Percentiles rank a stretch among this genome's conserved stretches.
Conservation (phyloP, 2,329 filamentous ascomycete species). For the Eutypella sp. region DNA sequence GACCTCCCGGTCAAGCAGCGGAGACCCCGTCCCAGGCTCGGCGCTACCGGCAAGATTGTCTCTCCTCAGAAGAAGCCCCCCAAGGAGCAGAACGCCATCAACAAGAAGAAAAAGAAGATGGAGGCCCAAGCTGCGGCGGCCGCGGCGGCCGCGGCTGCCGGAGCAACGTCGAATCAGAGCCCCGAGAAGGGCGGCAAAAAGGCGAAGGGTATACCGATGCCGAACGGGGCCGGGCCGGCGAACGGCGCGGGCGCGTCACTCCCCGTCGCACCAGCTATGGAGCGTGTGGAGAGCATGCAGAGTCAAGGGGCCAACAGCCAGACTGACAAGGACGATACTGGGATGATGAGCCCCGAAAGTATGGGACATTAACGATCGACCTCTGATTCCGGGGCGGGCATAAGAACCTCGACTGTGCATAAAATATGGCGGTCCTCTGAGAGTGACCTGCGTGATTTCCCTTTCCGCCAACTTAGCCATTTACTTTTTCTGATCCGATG, state of each 20-base stretch:
- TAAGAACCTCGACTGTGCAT: too few species aligned
- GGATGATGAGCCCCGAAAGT: constrained; percentile 84
- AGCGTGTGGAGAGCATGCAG: constrained; percentile 52
- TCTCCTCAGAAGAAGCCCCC: constrained; percentile 78
- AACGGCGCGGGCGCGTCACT: constrained; percentile 36
- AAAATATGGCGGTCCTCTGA: not conserved
- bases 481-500: not conserved
- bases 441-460: not conserved
- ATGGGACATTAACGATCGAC: constrained; percentile 44
- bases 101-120: constrained; percentile 83
- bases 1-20: constrained; percentile 91
- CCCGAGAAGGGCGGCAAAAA: constrained; percentile 47
- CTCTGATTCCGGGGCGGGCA: not conserved
- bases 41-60: constrained; percentile 77
- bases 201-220: constrained; percentile 33
- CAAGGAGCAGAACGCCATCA: constrained; percentile 75
- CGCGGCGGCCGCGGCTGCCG: constrained; percentile 24
- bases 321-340: constrained; percentile 64
- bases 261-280: constrained; percentile 46
- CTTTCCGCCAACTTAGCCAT: not conserved
- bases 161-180: constrained; percentile 29
- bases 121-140: constrained; percentile 54
- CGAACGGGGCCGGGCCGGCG: constrained; percentile 26
- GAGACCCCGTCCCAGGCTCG: constrained; percentile 60
- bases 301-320: constrained; percentile 56